Evolutionary conservation across 2,329 filamentous ascomycete genomes (phyloP), one percentile per base, ranked within the genome.

Genomic region (Bipolaris victoriae): DNA sequence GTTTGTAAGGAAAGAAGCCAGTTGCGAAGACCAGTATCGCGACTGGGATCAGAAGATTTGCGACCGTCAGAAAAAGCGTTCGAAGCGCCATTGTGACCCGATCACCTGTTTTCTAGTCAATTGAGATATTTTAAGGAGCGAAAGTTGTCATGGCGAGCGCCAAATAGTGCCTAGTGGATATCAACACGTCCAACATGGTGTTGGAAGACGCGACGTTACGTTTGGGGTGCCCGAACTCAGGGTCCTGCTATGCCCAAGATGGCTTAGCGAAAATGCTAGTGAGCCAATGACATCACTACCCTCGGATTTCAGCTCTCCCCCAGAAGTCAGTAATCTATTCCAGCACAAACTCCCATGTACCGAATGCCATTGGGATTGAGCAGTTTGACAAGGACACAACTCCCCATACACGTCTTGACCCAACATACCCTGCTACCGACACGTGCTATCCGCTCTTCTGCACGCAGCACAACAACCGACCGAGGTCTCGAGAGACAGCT

Each of bases 1-100:
- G 92, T 73, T 99, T 99, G 79, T 98, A 97, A 7, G 95, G 95
- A 72, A 99, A 99, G 83, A 99, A 99, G 13, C 95, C 94, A 31
- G 87, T 86, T 24, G 91, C 93, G 76, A 98, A 98, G 63, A 89
- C 70, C 18, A 82, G 68, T 46, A 81, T 76, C 45, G 92, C 88
- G 53, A 90, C 72, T 3, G 91, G 90, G 43, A 97, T 86, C 59
- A 97, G 78, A 31, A 92, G 55, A 76, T 97, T 97, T 69, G 91
- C 89, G 62, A 86, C 77, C 49, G 84, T 73, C 59, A 92, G 84
- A 57, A 80, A 67, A 45, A 70, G 26, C n/a, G 63, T 64, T 55
- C 64, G 65, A 40, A 49, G 35, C 45, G 67, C 66, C 73, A 74
- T 75, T 52, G 60, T 52, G 39, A 31, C 49, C 26, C 6, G 3